Conservation (phyloP, 257 asterid genomes). For the Nicotiana obtusifolia region DNA sequence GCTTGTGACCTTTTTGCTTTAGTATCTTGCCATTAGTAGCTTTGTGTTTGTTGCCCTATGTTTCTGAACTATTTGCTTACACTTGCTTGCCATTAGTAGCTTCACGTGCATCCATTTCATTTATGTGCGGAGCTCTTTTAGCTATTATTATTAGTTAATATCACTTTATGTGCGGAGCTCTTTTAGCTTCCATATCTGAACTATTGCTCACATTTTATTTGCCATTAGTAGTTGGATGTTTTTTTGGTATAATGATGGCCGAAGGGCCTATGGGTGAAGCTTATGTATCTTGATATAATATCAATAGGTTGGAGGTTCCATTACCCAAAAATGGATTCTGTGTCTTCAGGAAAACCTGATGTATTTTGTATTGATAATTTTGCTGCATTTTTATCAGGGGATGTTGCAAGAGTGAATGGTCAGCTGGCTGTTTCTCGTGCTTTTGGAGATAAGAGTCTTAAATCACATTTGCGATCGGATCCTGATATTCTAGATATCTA, state of each 20-base stretch:
- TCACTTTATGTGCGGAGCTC: too few species aligned
- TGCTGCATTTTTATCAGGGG: conserved; percentile 23
- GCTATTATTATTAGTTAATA: not conserved
- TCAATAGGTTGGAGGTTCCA: not conserved
- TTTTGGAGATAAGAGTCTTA: conserved; percentile 41
- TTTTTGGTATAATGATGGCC: not conserved
- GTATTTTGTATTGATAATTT: not conserved
- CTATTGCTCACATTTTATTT: too few species aligned
- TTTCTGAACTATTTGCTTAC: not conserved
- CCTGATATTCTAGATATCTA: conserved; percentile 28
- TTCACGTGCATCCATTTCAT: not conserved
- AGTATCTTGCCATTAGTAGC: not conserved
- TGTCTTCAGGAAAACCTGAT: not conserved
- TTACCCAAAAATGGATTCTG: not conserved
- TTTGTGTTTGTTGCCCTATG: not conserved
- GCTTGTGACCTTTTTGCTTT: not conserved
- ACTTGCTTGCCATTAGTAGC: not conserved
- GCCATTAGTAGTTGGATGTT: not conserved
- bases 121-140: not conserved
- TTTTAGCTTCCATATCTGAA: too few species aligned
- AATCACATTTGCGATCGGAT: conserved; percentile 38
- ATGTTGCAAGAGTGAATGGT: conserved; percentile 39
- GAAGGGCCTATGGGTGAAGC: not conserved
- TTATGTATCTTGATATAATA: not conserved
- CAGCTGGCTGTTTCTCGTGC: conserved; percentile 49